Conservation (phyloP, 495 filamentous ascomycete species). For the Penicillium flavigenum region DNA sequence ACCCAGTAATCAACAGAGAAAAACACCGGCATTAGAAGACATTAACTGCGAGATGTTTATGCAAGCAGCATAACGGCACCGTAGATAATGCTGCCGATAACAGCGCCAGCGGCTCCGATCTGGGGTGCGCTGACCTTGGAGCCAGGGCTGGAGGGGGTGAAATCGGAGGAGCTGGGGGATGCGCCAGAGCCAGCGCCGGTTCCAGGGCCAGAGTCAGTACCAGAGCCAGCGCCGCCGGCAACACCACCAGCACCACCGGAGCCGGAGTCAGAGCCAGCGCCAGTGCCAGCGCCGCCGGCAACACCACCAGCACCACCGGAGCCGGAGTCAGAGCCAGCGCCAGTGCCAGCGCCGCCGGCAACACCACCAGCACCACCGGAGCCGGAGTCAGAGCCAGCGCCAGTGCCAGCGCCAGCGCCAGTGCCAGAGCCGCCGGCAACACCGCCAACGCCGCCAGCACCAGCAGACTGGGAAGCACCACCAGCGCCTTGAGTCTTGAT, state of each 20-base stretch:
- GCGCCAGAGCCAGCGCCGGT: neutral
- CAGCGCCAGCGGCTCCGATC: constrained; percentile 27
- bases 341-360: neutral
- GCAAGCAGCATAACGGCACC: constrained; percentile 30
- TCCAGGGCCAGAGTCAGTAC: neutral
- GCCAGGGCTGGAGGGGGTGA: constrained; percentile 32
- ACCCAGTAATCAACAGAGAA: constrained; percentile 1
- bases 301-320: neutral
- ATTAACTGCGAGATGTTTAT: constrained; percentile 20
- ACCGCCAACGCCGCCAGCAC: constrained; percentile 2
- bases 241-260: neutral
- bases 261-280: constrained; percentile 3
- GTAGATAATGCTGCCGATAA: constrained; percentile 32
- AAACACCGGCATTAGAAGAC: constrained; percentile 15
- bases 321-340: neutral
- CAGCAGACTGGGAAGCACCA: neutral
- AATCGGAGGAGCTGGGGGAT: constrained; percentile 26
- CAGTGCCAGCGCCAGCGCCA: neutral
- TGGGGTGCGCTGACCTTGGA: constrained; percentile 31
- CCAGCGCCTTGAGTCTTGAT: constrained; percentile 6
- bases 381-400: constrained; percentile 14
- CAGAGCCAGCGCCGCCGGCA: neutral
- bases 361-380: neutral
- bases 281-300: neutral
- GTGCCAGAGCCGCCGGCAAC: constrained; percentile 9